These are phyloP conservation scores for Phylloboletellus chloephorus DNA, from an alignment of 1,284 basidiomycete genomes.

Conservation along the genomic window DNA sequence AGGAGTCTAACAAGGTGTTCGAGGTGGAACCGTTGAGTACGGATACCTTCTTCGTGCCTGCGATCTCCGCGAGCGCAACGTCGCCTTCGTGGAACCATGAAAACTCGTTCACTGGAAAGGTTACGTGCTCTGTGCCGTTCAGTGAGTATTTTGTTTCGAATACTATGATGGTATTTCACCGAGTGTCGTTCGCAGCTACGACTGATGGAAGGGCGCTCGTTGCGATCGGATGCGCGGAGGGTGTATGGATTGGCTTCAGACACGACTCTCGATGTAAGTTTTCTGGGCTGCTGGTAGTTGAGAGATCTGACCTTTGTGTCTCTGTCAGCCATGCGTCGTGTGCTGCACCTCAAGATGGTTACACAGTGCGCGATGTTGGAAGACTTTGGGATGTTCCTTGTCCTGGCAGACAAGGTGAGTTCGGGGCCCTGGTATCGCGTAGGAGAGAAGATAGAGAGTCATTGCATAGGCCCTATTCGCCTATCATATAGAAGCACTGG, in stretches of 20 bases:
- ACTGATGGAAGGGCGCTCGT: constrained; percentile 80
- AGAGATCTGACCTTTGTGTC: constrained; percentile 4
- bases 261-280: constrained; percentile 76
- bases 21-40: constrained; percentile 82
- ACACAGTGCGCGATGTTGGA: constrained; percentile 93
- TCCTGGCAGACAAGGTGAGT: constrained; percentile 83
- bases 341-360: constrained; percentile 85
- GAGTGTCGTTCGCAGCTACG: constrained; percentile 48
- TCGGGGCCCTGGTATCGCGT: neutral
- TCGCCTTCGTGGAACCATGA: constrained; percentile 63
- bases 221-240: constrained; percentile 91
- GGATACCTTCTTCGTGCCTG: constrained; percentile 78
- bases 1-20: constrained; percentile 90
- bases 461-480: constrained; percentile 62
- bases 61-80: constrained; percentile 44
- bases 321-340: constrained; percentile 71
- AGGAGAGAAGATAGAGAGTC: neutral
- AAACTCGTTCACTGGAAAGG: constrained; percentile 77
- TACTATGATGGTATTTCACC: constrained; percentile 1
- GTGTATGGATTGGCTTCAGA: constrained; percentile 94
- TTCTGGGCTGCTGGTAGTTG: neutral
- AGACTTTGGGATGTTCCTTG: constrained; percentile 92
- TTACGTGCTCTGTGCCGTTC: constrained; percentile 92
- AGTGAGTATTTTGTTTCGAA: constrained; percentile 47
- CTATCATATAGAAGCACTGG: constrained; percentile 93